Conservation (phyloP, 2,329 filamentous ascomycete genomes). For the Dactylellina leptospora region DNA sequence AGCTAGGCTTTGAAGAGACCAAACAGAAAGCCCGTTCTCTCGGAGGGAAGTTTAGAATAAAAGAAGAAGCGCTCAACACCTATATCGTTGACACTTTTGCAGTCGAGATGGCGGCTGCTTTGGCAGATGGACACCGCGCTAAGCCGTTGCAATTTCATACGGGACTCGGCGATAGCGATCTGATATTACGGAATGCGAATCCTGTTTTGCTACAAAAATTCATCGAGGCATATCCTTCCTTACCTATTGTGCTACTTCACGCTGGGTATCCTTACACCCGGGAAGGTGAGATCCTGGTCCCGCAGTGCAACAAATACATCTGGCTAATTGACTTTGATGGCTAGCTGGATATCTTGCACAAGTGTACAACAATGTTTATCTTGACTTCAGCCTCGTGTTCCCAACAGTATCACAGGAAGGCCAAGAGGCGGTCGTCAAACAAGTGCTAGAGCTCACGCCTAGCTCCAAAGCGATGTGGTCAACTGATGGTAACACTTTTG, state of each 20-base stretch:
- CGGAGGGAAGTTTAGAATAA: slow-evolving; percentile 58
- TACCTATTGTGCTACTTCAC: slow-evolving; percentile 81
- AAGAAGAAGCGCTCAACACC: background rate
- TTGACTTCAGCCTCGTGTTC: slow-evolving; percentile 84
- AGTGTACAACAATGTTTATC: slow-evolving; percentile 80
- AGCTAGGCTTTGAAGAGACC: background rate
- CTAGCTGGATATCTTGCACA: slow-evolving; percentile 76
- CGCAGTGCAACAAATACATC: background rate
- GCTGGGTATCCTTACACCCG: slow-evolving; percentile 82
- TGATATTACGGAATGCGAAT: slow-evolving; percentile 74
- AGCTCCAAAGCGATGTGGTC: slow-evolving; percentile 56
- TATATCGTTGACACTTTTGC: slow-evolving; percentile 55
- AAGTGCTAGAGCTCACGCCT: slow-evolving; percentile 70
- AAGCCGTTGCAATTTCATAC: slow-evolving; percentile 88
- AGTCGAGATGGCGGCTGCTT: slow-evolving; percentile 53
- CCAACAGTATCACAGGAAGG: slow-evolving; percentile 79
- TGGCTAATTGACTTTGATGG: background rate
- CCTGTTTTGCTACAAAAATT: slow-evolving; percentile 78
- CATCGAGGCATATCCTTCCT: slow-evolving; percentile 72
- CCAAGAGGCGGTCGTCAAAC: slow-evolving; percentile 74
- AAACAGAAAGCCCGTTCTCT: slow-evolving; percentile 50
- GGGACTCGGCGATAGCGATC: slow-evolving; percentile 81
- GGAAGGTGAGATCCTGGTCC: slow-evolving; percentile 61
- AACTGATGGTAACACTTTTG: slow-evolving; percentile 56
- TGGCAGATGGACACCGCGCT: slow-evolving; percentile 66